These are phyloP conservation scores for Monosporozyma aquatica DNA, from an alignment of 805 yeast species.

Conservation along the genomic window DNA sequence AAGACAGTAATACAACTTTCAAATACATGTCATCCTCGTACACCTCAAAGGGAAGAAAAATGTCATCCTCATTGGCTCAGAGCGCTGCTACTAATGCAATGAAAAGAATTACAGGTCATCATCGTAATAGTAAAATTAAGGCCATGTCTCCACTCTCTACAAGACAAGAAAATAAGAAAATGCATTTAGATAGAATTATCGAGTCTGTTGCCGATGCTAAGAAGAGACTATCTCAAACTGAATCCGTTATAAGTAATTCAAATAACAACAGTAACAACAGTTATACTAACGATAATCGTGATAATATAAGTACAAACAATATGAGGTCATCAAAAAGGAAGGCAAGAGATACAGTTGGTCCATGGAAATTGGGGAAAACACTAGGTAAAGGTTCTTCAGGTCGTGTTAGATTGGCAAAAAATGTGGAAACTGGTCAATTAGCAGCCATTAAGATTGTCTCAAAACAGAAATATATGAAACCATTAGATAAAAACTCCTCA, in stretches of 20 bases:
- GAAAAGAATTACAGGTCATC: conserved; percentile 8
- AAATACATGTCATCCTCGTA: conserved; percentile 2
- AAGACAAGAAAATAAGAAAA: not conserved
- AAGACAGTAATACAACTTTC: too few relatives aligned
- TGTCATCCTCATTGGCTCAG: conserved; percentile 16
- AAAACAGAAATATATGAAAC: conserved; percentile 35
- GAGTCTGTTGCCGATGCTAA: conserved; percentile 31
- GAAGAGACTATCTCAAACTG: conserved; percentile 27
- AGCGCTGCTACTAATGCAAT: conserved; percentile 25
- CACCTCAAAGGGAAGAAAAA: conserved; percentile 5
- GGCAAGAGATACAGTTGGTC: conserved; percentile 49
- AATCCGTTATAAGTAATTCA: conserved; percentile 17
- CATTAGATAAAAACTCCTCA: conserved; percentile 5
- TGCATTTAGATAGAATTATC: conserved; percentile 26
- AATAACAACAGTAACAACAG: not conserved
- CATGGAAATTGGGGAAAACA: conserved; percentile 74
- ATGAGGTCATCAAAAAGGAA: conserved; percentile 26
- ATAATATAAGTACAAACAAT: conserved; percentile 19
- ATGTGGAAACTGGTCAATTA: conserved; percentile 56
- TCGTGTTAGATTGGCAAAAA: conserved; percentile 66
- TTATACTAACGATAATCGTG: not conserved
- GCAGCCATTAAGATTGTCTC: conserved; percentile 82
- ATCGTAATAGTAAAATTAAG: not conserved
- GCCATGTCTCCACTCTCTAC: not conserved
- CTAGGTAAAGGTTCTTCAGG: conserved; percentile 81